phyloP scores from a whole-genome alignment of 805 yeast species.

The Ogataea pilisensis region DNA sequence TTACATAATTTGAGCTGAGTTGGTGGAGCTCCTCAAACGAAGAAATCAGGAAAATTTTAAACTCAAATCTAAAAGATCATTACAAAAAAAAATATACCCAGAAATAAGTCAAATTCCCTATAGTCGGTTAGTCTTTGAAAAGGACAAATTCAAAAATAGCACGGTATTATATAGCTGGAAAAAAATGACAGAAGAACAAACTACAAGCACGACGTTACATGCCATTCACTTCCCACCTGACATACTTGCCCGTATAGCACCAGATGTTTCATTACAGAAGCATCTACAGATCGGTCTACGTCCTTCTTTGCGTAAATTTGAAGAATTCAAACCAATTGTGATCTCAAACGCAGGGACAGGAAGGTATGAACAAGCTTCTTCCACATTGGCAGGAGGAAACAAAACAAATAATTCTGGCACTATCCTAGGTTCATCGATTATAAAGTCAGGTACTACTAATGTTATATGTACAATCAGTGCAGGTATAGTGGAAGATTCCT shows the following conservation, averaged over 20 bases:
- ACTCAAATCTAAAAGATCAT: neutral
- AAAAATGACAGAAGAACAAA: conserved; percentile 8
- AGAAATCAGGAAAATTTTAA: neutral
- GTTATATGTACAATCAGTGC: conserved; percentile 70
- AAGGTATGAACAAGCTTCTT: conserved; percentile 21
- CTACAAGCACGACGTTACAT: conserved; percentile 16
- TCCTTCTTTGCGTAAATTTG: conserved; percentile 66
- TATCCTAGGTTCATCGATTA: conserved; percentile 63
- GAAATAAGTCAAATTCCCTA: too few relatives aligned
- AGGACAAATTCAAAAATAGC: too few relatives aligned
- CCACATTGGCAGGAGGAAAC: neutral
- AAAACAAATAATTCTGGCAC: conserved; percentile 14
- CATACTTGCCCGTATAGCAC: conserved; percentile 78
- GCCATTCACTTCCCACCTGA: conserved; percentile 73
- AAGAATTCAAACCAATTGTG: conserved; percentile 63
- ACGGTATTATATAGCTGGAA: too few relatives aligned
- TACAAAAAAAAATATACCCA: neutral
- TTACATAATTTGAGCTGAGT: neutral
- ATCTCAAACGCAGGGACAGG: conserved; percentile 37
- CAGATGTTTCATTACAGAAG: conserved; percentile 76
- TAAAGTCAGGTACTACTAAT: conserved; percentile 67
- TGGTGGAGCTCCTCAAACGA: neutral
- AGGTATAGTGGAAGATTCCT: conserved; percentile 56
- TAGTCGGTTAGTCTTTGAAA: too few relatives aligned
- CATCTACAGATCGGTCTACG: conserved; percentile 73